Base-by-base conservation (phyloP, 2,329 filamentous ascomycete genomes). In the Fusarium hostae region DNA sequence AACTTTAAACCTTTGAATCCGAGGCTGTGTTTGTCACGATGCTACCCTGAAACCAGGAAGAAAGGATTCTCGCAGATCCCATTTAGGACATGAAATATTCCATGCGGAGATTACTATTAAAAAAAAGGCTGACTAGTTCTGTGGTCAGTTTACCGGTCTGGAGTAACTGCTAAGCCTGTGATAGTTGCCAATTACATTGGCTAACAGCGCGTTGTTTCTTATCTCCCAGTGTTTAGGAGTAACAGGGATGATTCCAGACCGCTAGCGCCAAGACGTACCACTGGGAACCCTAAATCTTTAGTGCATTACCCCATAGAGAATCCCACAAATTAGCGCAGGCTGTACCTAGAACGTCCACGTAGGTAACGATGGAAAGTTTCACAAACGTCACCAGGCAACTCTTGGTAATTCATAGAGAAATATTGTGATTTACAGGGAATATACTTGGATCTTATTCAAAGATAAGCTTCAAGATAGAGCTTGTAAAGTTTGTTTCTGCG, bases 161-260 rank as follows among this genome's bases (percentile, higher is more conserved):
- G 45, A 32, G 3, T 10, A 48, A 32, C 0, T 2, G 3, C 2
- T 0, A 15, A n/a, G 9, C 11, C 16, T 1, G 6, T 6, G 37
- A 44, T 43, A 9, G 52, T 43, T 18, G 51, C 10, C 32, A 39
- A 52, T 37, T 16, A 22, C 20, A 47, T 34, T 18, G 6, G 22
- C 22, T 45, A 18, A 44, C 13, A 18, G 6, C 3, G 12, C 10
- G 10, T 18, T 6, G 0, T 22, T 9, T 3, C 34, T 44, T 9
- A 43, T 55, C 26, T 11, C 26, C 9, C 1, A 6, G 3, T 3
- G 20, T 13, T 32, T 20, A 30, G 32, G 22, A 20, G 48, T 11
- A 4, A n/a, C 20, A 55, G 9, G 15, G 16, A 15, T 55, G 15
- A 44, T 11, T 55, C 51, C 20, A 10, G 35, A 22, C 40, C 26